phyloP scores from a whole-genome alignment of 2,329 filamentous ascomycete species.

The Lecanosticta acicola region DNA sequence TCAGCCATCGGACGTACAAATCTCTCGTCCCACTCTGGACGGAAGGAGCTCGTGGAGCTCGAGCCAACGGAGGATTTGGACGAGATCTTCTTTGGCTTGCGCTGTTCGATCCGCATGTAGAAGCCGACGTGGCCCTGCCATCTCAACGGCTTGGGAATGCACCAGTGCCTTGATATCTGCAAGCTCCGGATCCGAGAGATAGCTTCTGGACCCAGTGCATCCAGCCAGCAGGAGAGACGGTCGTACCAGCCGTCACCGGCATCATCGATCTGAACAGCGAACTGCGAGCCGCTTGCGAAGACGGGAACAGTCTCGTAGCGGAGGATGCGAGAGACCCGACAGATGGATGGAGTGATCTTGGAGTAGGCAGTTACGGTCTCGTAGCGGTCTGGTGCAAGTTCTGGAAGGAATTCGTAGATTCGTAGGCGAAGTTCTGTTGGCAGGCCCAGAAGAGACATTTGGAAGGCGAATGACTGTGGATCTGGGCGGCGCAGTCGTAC shows the following conservation, averaged over 20 bases:
- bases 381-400: constrained; percentile 8
- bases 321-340: constrained; percentile 15
- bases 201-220: constrained; percentile 7
- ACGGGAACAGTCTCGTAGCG: constrained; percentile 23
- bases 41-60: constrained; percentile 8
- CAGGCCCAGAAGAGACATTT: constrained; percentile 15
- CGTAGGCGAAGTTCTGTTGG: constrained; percentile 17
- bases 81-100: constrained; percentile 1
- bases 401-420: constrained; percentile 21
- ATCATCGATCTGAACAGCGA: constrained; percentile 21
- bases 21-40: constrained; percentile 8
- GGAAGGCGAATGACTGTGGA: neutral
- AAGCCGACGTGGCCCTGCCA: constrained; percentile 27
- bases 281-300: constrained; percentile 18
- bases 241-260: constrained; percentile 5
- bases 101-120: constrained; percentile 21
- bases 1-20: constrained; percentile 10
- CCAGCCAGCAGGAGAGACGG: constrained; percentile 16
- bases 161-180: constrained; percentile 24
- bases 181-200: constrained; percentile 17
- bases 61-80: neutral
- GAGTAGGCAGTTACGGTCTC: constrained; percentile 15
- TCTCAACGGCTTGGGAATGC: constrained; percentile 15
- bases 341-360: constrained; percentile 22
- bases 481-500: neutral